Evolutionary conservation across 805 yeast species (phyloP).

Genomic region (Kuraishia hungarica): DNA sequence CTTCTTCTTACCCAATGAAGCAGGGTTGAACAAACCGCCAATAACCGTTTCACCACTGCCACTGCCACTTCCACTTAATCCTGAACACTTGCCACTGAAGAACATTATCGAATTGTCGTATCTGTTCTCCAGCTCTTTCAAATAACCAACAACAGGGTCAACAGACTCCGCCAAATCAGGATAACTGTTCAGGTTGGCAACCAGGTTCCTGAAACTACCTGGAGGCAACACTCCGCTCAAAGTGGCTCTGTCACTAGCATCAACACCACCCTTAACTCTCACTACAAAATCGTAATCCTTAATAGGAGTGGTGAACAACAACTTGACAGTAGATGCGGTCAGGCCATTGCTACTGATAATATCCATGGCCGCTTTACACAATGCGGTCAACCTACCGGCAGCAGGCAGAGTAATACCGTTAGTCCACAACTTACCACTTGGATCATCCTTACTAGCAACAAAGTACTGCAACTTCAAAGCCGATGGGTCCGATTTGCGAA

Average conservation of each 20-base stretch:
- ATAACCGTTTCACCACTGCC: slow-evolving; percentile 51
- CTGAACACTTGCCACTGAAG: slow-evolving; percentile 50
- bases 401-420: slow-evolving; percentile 51
- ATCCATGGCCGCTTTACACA: slow-evolving; percentile 67
- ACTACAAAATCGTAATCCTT: slow-evolving; percentile 80
- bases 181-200: slow-evolving; percentile 30
- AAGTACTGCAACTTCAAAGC: slow-evolving; percentile 74
- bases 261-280: slow-evolving; percentile 34
- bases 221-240: slow-evolving; percentile 50
- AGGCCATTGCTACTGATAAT: slow-evolving; percentile 35
- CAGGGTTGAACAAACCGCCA: slow-evolving; percentile 76
- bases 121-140: slow-evolving; percentile 49
- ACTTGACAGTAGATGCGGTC: slow-evolving; percentile 30
- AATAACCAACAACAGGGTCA: slow-evolving; percentile 57
- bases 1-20: slow-evolving; percentile 41
- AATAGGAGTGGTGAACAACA: slow-evolving; percentile 73
- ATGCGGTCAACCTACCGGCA: slow-evolving; percentile 80
- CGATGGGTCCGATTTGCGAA: slow-evolving; percentile 74
- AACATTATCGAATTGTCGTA: slow-evolving; percentile 65
- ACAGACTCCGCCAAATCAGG: slow-evolving; percentile 25
- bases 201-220: slow-evolving; percentile 53
- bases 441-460: slow-evolving; percentile 75
- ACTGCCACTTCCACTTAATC: no score
- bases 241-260: slow-evolving; percentile 26
- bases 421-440: slow-evolving; percentile 78